Evolutionary conservation across 1,284 basidiomycete species (phyloP).

Genomic region (Flammula alnicola): DNA sequence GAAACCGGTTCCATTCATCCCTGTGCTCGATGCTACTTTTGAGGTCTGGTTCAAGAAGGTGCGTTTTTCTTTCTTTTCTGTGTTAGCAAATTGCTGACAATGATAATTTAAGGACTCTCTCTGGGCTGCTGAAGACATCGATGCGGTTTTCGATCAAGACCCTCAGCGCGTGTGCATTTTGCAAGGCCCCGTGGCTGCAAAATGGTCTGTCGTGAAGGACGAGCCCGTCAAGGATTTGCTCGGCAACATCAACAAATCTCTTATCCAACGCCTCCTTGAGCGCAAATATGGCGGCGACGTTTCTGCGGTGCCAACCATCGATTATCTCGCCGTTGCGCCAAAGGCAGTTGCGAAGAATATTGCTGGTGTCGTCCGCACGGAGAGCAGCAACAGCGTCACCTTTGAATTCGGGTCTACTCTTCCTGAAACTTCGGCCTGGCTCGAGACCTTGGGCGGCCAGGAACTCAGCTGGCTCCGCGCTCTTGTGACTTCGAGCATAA

Average conservation of each 20-base stretch:
- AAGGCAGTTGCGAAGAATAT: slow-evolving; percentile 37
- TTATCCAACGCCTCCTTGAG: slow-evolving; percentile 84
- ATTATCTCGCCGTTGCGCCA: slow-evolving; percentile 80
- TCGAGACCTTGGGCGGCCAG: slow-evolving; percentile 84
- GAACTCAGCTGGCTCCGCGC: slow-evolving; percentile 89
- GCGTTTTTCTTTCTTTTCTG: slow-evolving; percentile 22
- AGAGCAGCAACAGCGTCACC: slow-evolving; percentile 51
- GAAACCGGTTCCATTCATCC: slow-evolving; percentile 99
- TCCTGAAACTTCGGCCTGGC: slow-evolving; percentile 76
- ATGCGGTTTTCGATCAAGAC: slow-evolving; percentile 98
- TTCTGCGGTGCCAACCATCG: slow-evolving; percentile 79
- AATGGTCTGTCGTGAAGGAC: slow-evolving; percentile 87
- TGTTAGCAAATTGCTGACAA: slow-evolving; percentile 23
- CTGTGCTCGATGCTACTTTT: slow-evolving; percentile 91
- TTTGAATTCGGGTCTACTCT: slow-evolving; percentile 62
- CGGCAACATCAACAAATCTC: slow-evolving; percentile 81
- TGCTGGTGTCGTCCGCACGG: slow-evolving; percentile 53
- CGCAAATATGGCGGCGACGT: slow-evolving; percentile 83
- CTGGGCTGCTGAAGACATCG: slow-evolving; percentile 98
- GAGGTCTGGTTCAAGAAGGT: slow-evolving; percentile 99
- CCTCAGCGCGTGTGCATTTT: slow-evolving; percentile 97
- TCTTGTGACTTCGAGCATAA: slow-evolving; percentile 79
- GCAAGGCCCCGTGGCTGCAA: slow-evolving; percentile 94
- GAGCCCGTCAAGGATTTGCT: slow-evolving; percentile 94
- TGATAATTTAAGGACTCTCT: slow-evolving; percentile 78